Conservation (phyloP, 1,284 basidiomycete species). For the Ganoderma sp. region DNA sequence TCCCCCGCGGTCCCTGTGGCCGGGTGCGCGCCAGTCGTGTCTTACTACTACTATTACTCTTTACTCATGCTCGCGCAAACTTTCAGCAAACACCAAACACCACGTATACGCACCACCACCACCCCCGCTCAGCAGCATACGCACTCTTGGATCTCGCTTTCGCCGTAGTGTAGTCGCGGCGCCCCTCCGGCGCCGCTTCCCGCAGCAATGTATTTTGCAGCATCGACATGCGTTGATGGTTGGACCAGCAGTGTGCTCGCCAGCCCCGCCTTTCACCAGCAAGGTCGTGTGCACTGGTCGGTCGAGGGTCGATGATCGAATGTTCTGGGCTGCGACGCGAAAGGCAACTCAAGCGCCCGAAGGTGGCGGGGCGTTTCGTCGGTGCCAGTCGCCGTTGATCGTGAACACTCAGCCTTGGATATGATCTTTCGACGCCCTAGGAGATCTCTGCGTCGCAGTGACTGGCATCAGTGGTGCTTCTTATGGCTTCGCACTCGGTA, state of each 20-base stretch:
- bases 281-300: no score
- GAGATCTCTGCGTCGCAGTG: no score
- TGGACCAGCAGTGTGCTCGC: no score
- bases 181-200: not conserved
- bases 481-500: no score
- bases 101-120: not conserved
- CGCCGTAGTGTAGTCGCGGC: not conserved
- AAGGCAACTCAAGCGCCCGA: not conserved
- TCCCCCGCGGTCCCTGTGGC: not conserved
- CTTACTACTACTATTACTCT: not conserved
- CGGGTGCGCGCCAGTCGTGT: not conserved
- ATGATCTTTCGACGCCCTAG: no score
- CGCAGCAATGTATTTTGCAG: slow-evolving; percentile 1
- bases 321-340: not conserved
- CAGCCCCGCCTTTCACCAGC: no score
- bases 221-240: not conserved
- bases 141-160: not conserved
- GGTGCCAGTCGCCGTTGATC: no score
- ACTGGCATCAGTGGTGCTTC: no score
- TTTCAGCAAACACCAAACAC: not conserved
- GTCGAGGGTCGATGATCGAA: not conserved
- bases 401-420: no score
- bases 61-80: not conserved
- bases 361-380: not conserved
- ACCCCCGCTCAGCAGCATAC: not conserved